Evolutionary conservation across 2,329 filamentous ascomycete species (phyloP), one percentile per base, ranked within the genome.

Genomic region (Samsoniella hepiali): DNA sequence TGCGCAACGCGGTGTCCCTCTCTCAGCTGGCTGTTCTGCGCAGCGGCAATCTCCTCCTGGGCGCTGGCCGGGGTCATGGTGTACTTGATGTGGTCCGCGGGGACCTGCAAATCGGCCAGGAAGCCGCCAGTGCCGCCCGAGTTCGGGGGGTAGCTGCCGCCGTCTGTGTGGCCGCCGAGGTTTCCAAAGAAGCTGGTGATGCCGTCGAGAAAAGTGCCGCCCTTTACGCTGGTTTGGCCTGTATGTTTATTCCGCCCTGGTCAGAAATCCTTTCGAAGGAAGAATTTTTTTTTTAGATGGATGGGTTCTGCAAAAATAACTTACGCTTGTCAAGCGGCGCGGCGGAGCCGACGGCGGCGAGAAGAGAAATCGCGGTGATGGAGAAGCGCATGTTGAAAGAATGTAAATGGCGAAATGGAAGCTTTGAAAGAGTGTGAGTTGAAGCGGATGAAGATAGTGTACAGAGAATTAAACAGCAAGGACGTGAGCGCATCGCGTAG

Each of bases 1-100:
- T 61, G 58, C 10, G 58, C 58, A 38, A 54, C 22, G 40, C 58
- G 58, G 58, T 61, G 58, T 22, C 58, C 58, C 49, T 61, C 58
- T n/a, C 58, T 36, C 29, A 61, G 38, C 58, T 61, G 58, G 49
- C 58, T 61, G 58, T 61, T 61, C 11, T 45, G 29, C 38, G 36
- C 34, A 5, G 58, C 36, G 6, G 58, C 49, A 22, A 61, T 61
- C 3, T 29, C 3, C 10, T 53, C n/a, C 36, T 38, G 13, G 3
- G 58, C 58, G 49, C 58, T 61, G 2, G 49, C 10, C 38, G 58
- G 58, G 58, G 44, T 61, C n/a, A 38, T 36, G 13, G 58, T 61
- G 29, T 6, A 61, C 50, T 54, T 54, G 49, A 61, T 54, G 49
- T 61, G 58, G 31, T 61, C 58, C n/a, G 49, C 17, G 15, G 40